Evolutionary conservation across 108 stramenopile species (phyloP), one percentile per base, ranked within the genome.

Genomic region (Parietichytrium sp.): DNA sequence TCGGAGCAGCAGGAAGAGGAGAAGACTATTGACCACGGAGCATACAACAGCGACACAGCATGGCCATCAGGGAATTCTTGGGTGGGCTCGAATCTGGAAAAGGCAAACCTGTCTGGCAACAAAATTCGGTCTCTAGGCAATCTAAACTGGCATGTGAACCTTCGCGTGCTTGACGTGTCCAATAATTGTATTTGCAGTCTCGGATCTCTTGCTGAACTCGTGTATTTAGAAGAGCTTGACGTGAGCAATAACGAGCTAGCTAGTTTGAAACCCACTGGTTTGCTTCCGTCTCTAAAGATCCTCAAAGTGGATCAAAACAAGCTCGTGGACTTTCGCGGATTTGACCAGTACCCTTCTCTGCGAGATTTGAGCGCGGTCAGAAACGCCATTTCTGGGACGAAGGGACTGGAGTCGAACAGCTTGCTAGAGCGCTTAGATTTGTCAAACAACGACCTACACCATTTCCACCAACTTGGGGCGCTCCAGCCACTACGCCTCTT

Each of bases 181-280:
- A 33, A 72, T 42, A 72, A 72, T 27, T 10, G 45, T 15, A 10
- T 72, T 25, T 3, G 0, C 10, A 72, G 6, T 0, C 6, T 72
- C 16, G 36, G 61, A 13, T 33, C 36, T 42, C 20, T 72, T 33
- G 12, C 16, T 0, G 23, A 33, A 72, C 20, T 72, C 6, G 38
- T n/a, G 20, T 25, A 45, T 25, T 25, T 72, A 16, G 61, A 72
- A 42, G 61, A 72, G 61, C 61, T 72, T n/a, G 61, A 72, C 4
- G 38, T 72, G 10, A 45, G 38, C 1, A n/a, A 27, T 42, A 72
- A 72, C 61, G 18, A 42, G 2, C 61, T 72, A 6, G 42, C 36
- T 25, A 72, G 20, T 7, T 42, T 72, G 10, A 72, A 72, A 45
- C 38, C 38, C 7, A 16, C 45, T 7, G 61, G 61, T 47, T 10